Percentiles rank a stretch among this genome's conserved stretches.
phyloP scores from a whole-genome alignment of 1,284 basidiomycete genomes.

The Tetrapyrgos nigripes region DNA sequence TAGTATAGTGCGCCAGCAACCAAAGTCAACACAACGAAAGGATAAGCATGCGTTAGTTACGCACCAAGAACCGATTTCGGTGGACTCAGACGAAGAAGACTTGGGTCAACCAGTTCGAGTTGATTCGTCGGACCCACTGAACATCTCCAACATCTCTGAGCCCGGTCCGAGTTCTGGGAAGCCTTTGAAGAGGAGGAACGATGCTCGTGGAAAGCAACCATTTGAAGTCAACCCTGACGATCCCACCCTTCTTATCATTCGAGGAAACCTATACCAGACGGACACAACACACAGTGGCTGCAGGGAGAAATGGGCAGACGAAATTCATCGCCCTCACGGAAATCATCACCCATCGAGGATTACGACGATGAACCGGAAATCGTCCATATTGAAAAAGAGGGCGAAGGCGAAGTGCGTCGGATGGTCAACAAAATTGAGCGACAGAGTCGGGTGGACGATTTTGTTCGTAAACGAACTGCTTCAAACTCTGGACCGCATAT shows the following conservation, averaged over 20 bases:
- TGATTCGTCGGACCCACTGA: background rate
- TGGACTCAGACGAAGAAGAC: constrained; percentile 1
- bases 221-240: background rate
- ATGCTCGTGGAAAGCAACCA: background rate
- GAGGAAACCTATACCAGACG: background rate
- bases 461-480: background rate
- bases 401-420: background rate
- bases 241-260: background rate
- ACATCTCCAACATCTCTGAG: background rate
- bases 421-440: background rate
- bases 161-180: background rate
- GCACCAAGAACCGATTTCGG: no score
- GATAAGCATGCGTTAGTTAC: no score
- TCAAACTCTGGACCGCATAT: background rate
- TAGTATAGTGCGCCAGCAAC: no score
- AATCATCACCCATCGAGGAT: background rate
- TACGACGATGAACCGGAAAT: background rate
- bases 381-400: background rate
- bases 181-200: background rate
- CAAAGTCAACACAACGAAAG: no score
- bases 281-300: background rate
- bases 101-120: background rate
- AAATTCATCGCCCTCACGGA: background rate
- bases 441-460: background rate
- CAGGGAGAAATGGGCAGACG: background rate